These are phyloP conservation scores for Elongisporangium undulatum DNA, from an alignment of 352 stramenopile species.

Conservation along the genomic window DNA sequence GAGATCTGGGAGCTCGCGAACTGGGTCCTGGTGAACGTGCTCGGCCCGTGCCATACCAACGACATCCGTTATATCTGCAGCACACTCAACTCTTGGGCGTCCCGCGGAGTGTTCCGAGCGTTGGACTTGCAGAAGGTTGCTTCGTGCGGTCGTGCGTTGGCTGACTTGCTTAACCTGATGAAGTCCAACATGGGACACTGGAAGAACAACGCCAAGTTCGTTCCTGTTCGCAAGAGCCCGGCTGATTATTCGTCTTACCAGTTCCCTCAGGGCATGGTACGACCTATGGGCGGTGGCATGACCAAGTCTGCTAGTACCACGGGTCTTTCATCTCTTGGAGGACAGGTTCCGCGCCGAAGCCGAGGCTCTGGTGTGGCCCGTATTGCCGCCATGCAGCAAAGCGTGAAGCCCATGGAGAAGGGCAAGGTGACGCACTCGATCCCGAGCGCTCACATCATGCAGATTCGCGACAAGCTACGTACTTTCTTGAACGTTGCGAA, in stretches of 20 bases:
- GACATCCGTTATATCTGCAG: constrained; percentile 92
- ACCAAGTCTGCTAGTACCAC: constrained; percentile 90
- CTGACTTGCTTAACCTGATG: constrained; percentile 65
- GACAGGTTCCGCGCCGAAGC: constrained; percentile 70
- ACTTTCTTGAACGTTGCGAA: constrained; percentile 93
- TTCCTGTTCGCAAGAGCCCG: constrained; percentile 78
- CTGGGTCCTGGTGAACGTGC: constrained; percentile 93
- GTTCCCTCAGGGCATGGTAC: constrained; percentile 56
- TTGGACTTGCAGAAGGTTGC: constrained; percentile 71
- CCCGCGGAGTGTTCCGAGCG: constrained; percentile 72
- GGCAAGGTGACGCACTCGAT: constrained; percentile 73
- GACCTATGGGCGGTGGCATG: constrained; percentile 38
- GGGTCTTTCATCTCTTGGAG: constrained; percentile 66
- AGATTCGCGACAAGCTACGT: constrained; percentile 94
- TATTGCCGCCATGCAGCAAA: constrained; percentile 80
- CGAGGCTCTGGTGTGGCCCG: constrained; percentile 75
- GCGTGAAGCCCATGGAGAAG: constrained; percentile 48
- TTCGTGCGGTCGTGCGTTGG: constrained; percentile 57
- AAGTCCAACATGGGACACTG: constrained; percentile 57
- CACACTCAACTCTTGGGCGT: constrained; percentile 76
- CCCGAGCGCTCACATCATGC: constrained; percentile 74
- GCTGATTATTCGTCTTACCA: constrained; percentile 84
- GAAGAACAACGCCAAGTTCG: constrained; percentile 81
- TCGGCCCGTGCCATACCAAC: constrained; percentile 93
- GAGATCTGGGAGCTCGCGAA: constrained; percentile 97